These are phyloP conservation scores for Pythium insidiosum DNA, from an alignment of 352 stramenopile genomes.

Conservation along the genomic window DNA sequence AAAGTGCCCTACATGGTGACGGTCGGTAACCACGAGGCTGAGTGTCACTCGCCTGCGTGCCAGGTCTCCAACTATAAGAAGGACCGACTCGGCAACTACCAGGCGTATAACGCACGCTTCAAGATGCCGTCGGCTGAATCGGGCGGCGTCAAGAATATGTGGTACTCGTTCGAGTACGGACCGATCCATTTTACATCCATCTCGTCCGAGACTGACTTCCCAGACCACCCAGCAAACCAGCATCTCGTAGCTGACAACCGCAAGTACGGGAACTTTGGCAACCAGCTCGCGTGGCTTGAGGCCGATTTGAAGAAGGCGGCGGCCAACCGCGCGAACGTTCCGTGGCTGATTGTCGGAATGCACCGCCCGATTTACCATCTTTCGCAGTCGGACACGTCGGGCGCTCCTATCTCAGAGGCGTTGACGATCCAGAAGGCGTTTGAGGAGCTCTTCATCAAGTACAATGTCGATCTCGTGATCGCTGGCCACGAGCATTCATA, in stretches of 20 bases:
- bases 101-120: slow-evolving; percentile 79
- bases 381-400: slow-evolving; percentile 16
- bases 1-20: slow-evolving; percentile 77
- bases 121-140: no score
- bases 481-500: slow-evolving; percentile 43
- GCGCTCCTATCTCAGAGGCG: slow-evolving; percentile 22
- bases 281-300: no score
- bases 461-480: slow-evolving; percentile 41
- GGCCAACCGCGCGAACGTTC: no score
- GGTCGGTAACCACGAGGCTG: slow-evolving; percentile 83
- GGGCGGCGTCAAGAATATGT: slow-evolving; percentile 66
- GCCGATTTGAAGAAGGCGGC: no score
- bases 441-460: slow-evolving; percentile 47
- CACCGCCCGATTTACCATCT: slow-evolving; percentile 43
- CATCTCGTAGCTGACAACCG: slow-evolving; percentile 6
- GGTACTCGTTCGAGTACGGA: slow-evolving; percentile 85
- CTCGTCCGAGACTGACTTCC: slow-evolving; percentile 73
- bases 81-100: slow-evolving; percentile 67
- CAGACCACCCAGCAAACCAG: slow-evolving; percentile 8
- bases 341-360: slow-evolving; percentile 44
- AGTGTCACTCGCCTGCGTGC: slow-evolving; percentile 74
- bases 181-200: slow-evolving; percentile 79
- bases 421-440: no score
- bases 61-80: slow-evolving; percentile 34
- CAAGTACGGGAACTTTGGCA: slow-evolving; percentile 18